A percentile compares a stretch with the other conserved stretches of the same genome.
These are phyloP conservation scores for Phytopythium oedochilum DNA, from an alignment of 352 stramenopile genomes.

Conservation along the genomic window DNA sequence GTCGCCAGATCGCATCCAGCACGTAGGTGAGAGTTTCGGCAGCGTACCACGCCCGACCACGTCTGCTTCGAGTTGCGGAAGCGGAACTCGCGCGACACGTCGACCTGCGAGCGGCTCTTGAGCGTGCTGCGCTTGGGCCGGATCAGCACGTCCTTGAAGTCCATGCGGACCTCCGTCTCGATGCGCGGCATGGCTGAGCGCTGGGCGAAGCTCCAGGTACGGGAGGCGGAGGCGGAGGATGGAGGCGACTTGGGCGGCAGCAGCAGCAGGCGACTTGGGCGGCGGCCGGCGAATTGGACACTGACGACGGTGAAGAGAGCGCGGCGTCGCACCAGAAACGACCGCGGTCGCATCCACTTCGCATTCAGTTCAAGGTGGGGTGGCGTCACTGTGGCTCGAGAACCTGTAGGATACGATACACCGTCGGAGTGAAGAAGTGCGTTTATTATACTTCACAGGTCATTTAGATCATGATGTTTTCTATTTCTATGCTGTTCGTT, in stretches of 20 bases:
- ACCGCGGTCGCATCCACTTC: neutral
- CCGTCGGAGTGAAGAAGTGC: no score
- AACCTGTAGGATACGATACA: no score
- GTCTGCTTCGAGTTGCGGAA: conserved; percentile 78
- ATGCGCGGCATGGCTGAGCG: conserved; percentile 71
- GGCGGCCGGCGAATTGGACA: conserved; percentile 26
- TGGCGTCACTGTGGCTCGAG: no score
- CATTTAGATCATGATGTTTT: neutral
- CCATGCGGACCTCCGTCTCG: conserved; percentile 87
- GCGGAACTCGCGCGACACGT: conserved; percentile 58
- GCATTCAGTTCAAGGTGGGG: conserved; percentile 1
- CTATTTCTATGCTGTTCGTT: neutral
- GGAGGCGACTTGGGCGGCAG: conserved; percentile 17
- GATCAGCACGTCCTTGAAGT: conserved; percentile 94
- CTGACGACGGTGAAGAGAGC: conserved; percentile 9
- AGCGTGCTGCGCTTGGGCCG: conserved; percentile 91
- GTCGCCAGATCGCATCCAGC: no score
- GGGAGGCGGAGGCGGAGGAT: neutral
- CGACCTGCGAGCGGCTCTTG: conserved; percentile 84
- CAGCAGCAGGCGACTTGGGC: conserved; percentile 18
- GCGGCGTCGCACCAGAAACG: neutral
- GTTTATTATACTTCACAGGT: no score
- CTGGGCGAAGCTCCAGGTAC: conserved; percentile 8
- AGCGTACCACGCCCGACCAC: conserved; percentile 67
- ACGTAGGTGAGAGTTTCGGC: no score